Conservation (phyloP, 106 monocot genomes). For the Platanthera guangdongensis region DNA sequence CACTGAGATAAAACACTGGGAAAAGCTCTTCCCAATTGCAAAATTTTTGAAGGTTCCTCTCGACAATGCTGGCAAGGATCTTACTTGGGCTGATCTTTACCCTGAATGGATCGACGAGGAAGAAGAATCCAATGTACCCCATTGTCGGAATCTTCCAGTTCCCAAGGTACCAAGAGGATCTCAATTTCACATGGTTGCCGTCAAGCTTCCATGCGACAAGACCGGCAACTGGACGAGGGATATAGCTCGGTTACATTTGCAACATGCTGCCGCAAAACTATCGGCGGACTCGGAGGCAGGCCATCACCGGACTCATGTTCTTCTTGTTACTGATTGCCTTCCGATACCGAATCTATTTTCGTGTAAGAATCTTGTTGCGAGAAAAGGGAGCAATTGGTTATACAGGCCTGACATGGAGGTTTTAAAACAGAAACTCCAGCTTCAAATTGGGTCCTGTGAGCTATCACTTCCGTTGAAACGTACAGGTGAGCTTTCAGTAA, state of each 20-base stretch:
- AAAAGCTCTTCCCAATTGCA: conserved; percentile 19
- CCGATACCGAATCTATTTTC: conserved; percentile 68
- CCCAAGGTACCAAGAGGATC: conserved; percentile 24
- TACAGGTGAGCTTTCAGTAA: conserved; percentile 25
- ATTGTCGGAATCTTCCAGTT: conserved; percentile 12
- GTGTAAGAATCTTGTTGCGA: conserved; percentile 46
- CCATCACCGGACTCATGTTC: conserved; percentile 25
- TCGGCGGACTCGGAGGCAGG: conserved; percentile 19
- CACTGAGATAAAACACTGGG: conserved; percentile 33
- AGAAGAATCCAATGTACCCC: conserved; percentile 4
- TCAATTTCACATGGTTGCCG: conserved; percentile 47
- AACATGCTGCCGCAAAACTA: conserved; percentile 61
- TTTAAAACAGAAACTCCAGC: conserved; percentile 35
- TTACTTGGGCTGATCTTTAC: conserved; percentile 38
- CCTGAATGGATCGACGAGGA: conserved; percentile 45
- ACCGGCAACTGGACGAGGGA: conserved; percentile 52
- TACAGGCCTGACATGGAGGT: conserved; percentile 42
- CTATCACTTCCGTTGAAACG: conserved; percentile 50
- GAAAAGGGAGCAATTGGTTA: conserved; percentile 50
- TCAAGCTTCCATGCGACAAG: conserved; percentile 64
- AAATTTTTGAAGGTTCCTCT: conserved; percentile 13
- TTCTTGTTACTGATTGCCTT: conserved; percentile 61
- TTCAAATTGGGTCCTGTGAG: conserved; percentile 69
- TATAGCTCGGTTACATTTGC: conserved; percentile 62
- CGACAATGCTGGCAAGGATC: conserved; percentile 12